Percentiles rank a stretch among this genome's conserved stretches.
These are phyloP conservation scores for Gypsophila paniculata DNA, from an alignment of 179 eudicot species.

Conservation along the genomic window DNA sequence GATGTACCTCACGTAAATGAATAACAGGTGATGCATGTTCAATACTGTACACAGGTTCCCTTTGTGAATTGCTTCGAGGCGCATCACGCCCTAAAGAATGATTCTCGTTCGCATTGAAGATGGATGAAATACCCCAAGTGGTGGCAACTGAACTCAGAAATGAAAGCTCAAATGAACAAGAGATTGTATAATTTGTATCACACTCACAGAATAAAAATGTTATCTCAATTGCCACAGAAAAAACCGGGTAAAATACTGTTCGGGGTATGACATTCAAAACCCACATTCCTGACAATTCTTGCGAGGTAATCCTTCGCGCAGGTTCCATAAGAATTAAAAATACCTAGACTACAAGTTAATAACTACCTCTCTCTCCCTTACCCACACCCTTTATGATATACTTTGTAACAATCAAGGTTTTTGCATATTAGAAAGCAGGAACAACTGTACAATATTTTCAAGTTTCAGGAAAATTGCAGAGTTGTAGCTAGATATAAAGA, in stretches of 20 bases:
- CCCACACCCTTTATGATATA: background rate
- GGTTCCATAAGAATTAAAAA: too few relatives aligned
- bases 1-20: conserved; percentile 74
- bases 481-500: background rate
- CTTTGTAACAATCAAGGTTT: background rate
- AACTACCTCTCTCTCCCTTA: background rate
- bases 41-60: conserved; percentile 56
- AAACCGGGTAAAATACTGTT: too few relatives aligned
- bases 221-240: conserved; percentile 4
- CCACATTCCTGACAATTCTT: too few relatives aligned
- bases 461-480: background rate
- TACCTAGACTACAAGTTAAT: background rate
- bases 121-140: conserved; percentile 78
- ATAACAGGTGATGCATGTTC: conserved; percentile 57
- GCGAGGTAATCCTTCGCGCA: too few relatives aligned
- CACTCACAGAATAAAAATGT: background rate
- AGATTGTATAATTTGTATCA: background rate
- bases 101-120: conserved; percentile 60
- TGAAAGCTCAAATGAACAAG: conserved; percentile 8
- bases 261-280: too few relatives aligned
- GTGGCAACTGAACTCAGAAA: conserved; percentile 42
- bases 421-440: background rate
- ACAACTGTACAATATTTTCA: background rate
- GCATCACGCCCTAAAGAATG: conserved; percentile 49
- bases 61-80: conserved; percentile 43